Evolutionary conservation across 2,329 filamentous ascomycete species (phyloP).

Genomic region (Ceratocystis huliohia): DNA sequence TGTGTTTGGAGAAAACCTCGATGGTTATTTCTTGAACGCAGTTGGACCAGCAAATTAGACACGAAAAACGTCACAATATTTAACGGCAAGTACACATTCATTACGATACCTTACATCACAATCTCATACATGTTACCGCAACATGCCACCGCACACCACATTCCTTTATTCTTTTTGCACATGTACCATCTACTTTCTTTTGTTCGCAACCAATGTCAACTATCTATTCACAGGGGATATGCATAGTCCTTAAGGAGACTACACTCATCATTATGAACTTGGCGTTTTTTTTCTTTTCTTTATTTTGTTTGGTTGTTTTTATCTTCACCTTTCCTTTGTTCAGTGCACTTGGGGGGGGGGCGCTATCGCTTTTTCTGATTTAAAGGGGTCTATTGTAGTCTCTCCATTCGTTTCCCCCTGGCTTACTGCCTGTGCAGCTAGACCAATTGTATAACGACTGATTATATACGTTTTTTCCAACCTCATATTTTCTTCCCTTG

Average conservation of each 20-base stretch:
- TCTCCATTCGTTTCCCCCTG: background rate
- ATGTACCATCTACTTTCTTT: conserved; percentile 7
- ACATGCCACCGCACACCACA: background rate
- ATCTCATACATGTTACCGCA: no score
- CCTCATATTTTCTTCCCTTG: background rate
- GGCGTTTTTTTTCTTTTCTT: background rate
- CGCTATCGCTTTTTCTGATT: background rate
- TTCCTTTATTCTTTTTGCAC: background rate
- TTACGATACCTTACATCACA: background rate
- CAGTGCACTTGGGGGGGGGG: background rate
- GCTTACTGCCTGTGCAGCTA: background rate
- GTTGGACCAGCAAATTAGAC: background rate
- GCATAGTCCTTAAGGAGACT: conserved; percentile 3
- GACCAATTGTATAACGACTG: conserved; percentile 1
- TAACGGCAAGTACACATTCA: conserved; percentile 7
- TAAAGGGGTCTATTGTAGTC: background rate
- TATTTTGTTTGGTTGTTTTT: background rate
- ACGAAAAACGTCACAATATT: background rate
- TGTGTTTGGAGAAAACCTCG: background rate
- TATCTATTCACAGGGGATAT: conserved; percentile 1
- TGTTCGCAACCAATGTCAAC: background rate
- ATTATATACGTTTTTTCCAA: conserved; percentile 1
- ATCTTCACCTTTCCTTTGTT: background rate
- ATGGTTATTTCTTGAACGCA: background rate
- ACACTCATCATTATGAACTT: background rate